A percentile compares a stretch with the other conserved stretches of the same genome.
Evolutionary conservation across 805 yeast genomes (phyloP).

Genomic region (Sporopachydermia quercuum): DNA sequence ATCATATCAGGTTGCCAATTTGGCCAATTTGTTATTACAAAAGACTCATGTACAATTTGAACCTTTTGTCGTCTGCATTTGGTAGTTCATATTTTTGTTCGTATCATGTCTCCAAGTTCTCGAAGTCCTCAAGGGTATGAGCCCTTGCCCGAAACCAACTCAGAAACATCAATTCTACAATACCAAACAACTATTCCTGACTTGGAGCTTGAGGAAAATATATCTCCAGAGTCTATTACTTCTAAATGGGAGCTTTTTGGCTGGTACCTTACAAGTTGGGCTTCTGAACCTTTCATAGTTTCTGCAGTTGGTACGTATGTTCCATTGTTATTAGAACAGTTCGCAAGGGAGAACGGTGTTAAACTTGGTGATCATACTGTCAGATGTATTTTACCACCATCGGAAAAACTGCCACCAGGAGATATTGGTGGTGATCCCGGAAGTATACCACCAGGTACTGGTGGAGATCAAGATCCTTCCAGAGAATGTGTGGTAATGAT

Average conservation of each 20-base stretch:
- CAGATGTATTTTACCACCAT: slow-evolving; percentile 32
- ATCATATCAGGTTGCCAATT: too few species aligned
- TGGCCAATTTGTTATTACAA: too few species aligned
- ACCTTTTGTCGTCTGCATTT: too few species aligned
- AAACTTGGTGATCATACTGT: slow-evolving; percentile 37
- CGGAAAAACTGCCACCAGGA: slow-evolving; percentile 9
- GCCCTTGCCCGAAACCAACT: not conserved
- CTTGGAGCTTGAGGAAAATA: too few species aligned
- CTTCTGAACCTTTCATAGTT: slow-evolving; percentile 70
- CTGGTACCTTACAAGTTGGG: slow-evolving; percentile 60
- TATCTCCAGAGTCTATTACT: slow-evolving; percentile 13
- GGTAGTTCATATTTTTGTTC: too few species aligned
- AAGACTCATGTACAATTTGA: too few species aligned
- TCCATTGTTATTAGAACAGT: slow-evolving; percentile 54
- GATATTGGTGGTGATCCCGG: slow-evolving; percentile 9
- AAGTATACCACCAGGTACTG: slow-evolving; percentile 9
- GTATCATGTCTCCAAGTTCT: too few species aligned
- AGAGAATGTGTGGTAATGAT: slow-evolving; percentile 34
- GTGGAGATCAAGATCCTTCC: slow-evolving; percentile 12
- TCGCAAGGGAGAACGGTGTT: slow-evolving; percentile 64
- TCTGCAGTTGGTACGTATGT: slow-evolving; percentile 69
- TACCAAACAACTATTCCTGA: not conserved
- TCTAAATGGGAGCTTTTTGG: slow-evolving; percentile 36
- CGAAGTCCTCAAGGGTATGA: too few species aligned
- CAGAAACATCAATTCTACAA: slow-evolving; percentile 6